Base-by-base conservation (phyloP, 1,284 basidiomycete genomes). In the Ceratobasidium sp. region DNA sequence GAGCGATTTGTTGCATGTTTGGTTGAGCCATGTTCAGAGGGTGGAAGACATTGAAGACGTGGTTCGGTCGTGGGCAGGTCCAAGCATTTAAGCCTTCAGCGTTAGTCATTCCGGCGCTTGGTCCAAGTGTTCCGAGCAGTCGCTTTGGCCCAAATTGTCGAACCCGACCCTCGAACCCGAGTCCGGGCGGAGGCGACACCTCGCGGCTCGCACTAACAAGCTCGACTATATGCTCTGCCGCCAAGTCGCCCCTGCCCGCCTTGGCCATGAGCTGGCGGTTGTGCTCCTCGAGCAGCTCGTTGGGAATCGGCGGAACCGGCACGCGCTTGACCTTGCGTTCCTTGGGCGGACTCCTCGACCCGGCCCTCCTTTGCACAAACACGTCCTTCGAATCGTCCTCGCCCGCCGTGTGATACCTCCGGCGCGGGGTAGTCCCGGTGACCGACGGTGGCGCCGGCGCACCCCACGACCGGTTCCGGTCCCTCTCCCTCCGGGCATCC, bases 211-310 rank as follows among this genome's bases (percentile, higher is more conserved):
- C n/a, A 3, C 16, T 22, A 16, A 24, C 29, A 48, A 65, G 63
- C 63, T 65, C 48, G 27, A 19, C 24, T 48, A 65, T 53, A 5
- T 24, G 49, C n/a, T n/a, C n/a, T n/a, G n/a, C n/a, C n/a, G n/a
- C n/a, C n/a, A n/a, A n/a, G 3, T 43, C 34, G 54, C 37, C 7
- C 49, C 31, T 14, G 41, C 24, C 2, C 54, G 24, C 8, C 56
- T 61, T 59, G 29, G 49, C 16, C 22, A 22, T 34, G 3, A 72
- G 9, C 46, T 72, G 69, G 13, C 69, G 69, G 46, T 72, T 29
- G 46, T 72, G 69, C 69, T 72, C 69, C 34, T 72, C 56, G 14
- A 72, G 58, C 16, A 72, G 27, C 69, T 72, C 69, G 29, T 24
- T 29, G 4, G 69, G 69, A n/a, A 72, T 72, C n/a, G 69, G 69